A percentile compares a stretch with the other conserved stretches of the same genome.
Conservation (phyloP, 345 rosid genomes). For the Kandelia obovata region DNA sequence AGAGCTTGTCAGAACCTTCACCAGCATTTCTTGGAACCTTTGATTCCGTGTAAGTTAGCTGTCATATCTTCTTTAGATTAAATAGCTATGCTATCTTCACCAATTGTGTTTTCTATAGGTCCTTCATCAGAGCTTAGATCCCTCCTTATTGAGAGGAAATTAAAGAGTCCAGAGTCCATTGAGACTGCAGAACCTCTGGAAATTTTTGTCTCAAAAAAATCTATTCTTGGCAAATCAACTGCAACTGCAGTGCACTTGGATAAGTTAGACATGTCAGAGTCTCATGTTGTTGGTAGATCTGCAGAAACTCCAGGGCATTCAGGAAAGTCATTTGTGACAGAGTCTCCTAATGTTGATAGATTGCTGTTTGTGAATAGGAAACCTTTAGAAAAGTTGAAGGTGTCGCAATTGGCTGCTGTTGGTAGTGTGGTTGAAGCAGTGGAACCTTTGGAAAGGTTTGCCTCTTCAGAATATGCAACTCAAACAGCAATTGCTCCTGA, state of each 20-base stretch:
- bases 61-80: constrained; percentile 1
- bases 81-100: constrained; percentile 9
- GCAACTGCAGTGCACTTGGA: constrained; percentile 4
- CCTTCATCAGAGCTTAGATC: constrained; percentile 45
- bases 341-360: constrained; percentile 8
- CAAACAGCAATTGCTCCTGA: constrained; percentile 58
- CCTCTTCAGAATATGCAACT: constrained; percentile 12
- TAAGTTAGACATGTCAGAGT: constrained; percentile 5
- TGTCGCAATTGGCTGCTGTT: constrained; percentile 10
- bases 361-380: neutral
- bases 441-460: constrained; percentile 18
- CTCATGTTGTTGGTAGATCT: neutral
- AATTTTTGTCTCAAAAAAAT: constrained; percentile 15
- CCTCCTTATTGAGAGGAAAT: constrained; percentile 32
- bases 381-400: neutral
- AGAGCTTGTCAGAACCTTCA: constrained; percentile 35
- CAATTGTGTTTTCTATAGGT: constrained; percentile 44
- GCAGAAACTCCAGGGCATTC: constrained; percentile 15
- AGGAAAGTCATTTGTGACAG: constrained; percentile 16
- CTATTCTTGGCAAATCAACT: neutral
- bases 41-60: constrained; percentile 56
- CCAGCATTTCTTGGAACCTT: constrained; percentile 42
- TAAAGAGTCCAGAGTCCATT: constrained; percentile 12
- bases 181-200: constrained; percentile 11
- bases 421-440: constrained; percentile 10